Evolutionary conservation across 345 rosid species (phyloP).

Genomic region (Cardiospermum halicacabum): DNA sequence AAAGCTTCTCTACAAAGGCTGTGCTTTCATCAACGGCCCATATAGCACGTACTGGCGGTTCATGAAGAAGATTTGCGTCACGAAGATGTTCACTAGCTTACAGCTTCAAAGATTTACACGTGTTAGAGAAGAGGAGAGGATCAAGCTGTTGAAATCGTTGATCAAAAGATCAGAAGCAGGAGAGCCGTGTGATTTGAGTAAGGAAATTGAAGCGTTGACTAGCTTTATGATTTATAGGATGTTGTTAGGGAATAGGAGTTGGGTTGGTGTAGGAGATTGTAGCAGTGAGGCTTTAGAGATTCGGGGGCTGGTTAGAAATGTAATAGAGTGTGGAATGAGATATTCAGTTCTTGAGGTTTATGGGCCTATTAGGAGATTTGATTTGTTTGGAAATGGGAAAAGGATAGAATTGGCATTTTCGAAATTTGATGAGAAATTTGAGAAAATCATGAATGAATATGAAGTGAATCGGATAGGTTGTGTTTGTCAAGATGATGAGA

Average conservation of each 20-base stretch:
- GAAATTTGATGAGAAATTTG: constrained; percentile 39
- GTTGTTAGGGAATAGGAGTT: constrained; percentile 37
- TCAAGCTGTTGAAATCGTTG: constrained; percentile 19
- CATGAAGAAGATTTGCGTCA: constrained; percentile 38
- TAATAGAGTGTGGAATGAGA: constrained; percentile 48
- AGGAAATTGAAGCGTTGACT: constrained; percentile 25
- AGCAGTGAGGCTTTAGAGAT: constrained; percentile 25
- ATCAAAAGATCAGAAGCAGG: constrained; percentile 16
- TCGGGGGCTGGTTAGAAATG: constrained; percentile 26
- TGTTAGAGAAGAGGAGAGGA: constrained; percentile 25
- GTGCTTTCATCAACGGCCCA: constrained; percentile 23
- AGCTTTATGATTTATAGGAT: constrained; percentile 41
- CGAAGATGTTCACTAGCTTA: constrained; percentile 26
- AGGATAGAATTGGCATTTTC: constrained; percentile 39
- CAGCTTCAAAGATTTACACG: constrained; percentile 24
- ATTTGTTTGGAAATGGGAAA: constrained; percentile 49
- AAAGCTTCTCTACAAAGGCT: constrained; percentile 24
- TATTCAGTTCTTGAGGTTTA: constrained; percentile 45
- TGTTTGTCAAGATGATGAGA: constrained; percentile 2
- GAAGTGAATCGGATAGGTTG: constrained; percentile 24
- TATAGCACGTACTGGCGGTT: constrained; percentile 31
- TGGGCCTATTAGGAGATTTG: constrained; percentile 48
- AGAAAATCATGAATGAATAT: constrained; percentile 47
- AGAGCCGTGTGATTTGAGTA: constrained; percentile 28
- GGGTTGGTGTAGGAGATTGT: constrained; percentile 10